Percentiles rank a stretch among this genome's conserved stretches.
phyloP scores from a whole-genome alignment of 1,139 yeast species.

The Debaryomyces sp. region DNA sequence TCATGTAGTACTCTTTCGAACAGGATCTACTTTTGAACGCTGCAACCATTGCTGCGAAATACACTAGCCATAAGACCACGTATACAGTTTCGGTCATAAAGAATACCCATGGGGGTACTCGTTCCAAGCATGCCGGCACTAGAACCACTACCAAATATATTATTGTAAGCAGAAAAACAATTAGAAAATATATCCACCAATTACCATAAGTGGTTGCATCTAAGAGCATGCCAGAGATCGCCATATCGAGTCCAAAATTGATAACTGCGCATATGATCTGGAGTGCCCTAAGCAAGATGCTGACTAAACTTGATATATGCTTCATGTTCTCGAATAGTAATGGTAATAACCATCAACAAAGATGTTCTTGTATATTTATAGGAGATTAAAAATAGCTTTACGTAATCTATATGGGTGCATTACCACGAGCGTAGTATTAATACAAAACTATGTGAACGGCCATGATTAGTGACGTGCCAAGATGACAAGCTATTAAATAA shows the following conservation, averaged over 20 bases:
- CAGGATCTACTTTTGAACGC: background rate
- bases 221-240: background rate
- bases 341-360: background rate
- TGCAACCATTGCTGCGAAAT: background rate
- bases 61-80: background rate
- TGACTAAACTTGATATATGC: background rate
- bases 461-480: no score
- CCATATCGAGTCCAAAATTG: background rate
- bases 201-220: background rate
- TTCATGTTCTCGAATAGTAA: background rate
- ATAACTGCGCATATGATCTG: background rate
- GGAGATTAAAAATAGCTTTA: background rate
- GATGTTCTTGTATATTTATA: no score
- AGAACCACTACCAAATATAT: background rate
- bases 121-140: background rate
- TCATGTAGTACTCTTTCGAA: background rate
- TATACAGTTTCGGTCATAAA: background rate
- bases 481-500: no score
- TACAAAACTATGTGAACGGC: background rate
- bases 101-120: background rate
- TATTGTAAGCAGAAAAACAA: background rate
- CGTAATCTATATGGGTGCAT: background rate
- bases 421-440: background rate
- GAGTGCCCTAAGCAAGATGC: background rate
- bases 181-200: background rate